phyloP scores from a whole-genome alignment of 257 asterid species.

The Solanum boliviense region DNA sequence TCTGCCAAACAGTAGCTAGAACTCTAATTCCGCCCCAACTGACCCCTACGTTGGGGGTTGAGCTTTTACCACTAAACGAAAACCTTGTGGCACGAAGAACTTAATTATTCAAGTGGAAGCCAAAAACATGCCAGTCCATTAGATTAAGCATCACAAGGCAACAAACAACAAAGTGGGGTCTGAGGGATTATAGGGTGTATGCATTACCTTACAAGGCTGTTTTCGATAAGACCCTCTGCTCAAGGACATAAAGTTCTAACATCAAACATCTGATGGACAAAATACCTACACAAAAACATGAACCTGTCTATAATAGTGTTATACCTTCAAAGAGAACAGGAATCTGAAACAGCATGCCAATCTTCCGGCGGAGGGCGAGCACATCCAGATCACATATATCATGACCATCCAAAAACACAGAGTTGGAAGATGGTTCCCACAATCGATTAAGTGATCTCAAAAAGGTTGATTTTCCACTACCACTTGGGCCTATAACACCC shows the following conservation, averaged over 20 bases:
- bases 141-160: not conserved
- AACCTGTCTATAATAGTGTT: not conserved
- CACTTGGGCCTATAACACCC: conserved; percentile 83
- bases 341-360: conserved; percentile 73
- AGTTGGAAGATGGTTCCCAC: conserved; percentile 59
- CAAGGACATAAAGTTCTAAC: not conserved
- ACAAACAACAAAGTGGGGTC: not conserved
- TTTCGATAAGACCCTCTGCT: not conserved
- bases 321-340: conserved; percentile 71
- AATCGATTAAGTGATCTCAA: conserved; percentile 61
- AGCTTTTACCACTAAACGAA: not conserved
- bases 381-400: conserved; percentile 59
- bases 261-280: not conserved
- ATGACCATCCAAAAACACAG: conserved; percentile 54
- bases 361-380: conserved; percentile 49
- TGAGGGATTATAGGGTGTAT: not conserved
- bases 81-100: not conserved
- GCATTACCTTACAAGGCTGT: not conserved
- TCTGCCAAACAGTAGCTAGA: not conserved
- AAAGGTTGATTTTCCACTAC: conserved; percentile 72
- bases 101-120: not conserved
- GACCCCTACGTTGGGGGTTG: not conserved
- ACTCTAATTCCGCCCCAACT: not conserved
- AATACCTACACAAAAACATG: not conserved
- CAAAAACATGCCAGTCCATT: not conserved